These are phyloP conservation scores for Mucor irregularis DNA, from an alignment of 371 early-diverging fungal species.

Conservation along the genomic window DNA sequence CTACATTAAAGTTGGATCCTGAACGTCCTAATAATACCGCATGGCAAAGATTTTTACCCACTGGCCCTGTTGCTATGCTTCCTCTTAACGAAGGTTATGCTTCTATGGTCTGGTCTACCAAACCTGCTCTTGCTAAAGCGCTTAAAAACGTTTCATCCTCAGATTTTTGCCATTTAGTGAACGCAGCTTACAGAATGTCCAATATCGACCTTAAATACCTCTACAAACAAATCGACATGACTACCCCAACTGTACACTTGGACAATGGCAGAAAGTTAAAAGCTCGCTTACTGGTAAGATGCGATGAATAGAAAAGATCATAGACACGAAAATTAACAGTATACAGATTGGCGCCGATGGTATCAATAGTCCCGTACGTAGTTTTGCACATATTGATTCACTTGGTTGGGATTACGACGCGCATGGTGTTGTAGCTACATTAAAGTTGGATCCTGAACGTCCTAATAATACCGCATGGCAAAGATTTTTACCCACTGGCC, in stretches of 20 bases:
- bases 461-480: slow-evolving; percentile 85
- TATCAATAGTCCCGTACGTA: slow-evolving; percentile 83
- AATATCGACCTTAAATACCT: slow-evolving; percentile 76
- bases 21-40: slow-evolving; percentile 65
- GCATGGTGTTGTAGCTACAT: slow-evolving; percentile 88
- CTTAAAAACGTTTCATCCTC: slow-evolving; percentile 61
- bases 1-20: slow-evolving; percentile 67
- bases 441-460: slow-evolving; percentile 48
- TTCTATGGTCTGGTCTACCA: slow-evolving; percentile 78
- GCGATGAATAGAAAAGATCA: neutral
- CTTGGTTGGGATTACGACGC: slow-evolving; percentile 89
- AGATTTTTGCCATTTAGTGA: slow-evolving; percentile 74
- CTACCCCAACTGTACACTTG: slow-evolving; percentile 51
- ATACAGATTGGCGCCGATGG: slow-evolving; percentile 90
- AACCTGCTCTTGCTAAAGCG: slow-evolving; percentile 61
- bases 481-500: slow-evolving; percentile 93
- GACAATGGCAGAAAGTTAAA: slow-evolving; percentile 55
- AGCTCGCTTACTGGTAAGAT: slow-evolving; percentile 58
- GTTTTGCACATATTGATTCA: slow-evolving; percentile 79
- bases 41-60: slow-evolving; percentile 94
- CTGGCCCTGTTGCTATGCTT: slow-evolving; percentile 91
- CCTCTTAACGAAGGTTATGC: slow-evolving; percentile 59
- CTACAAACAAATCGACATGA: neutral
- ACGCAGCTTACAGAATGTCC: slow-evolving; percentile 78
- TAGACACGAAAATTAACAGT: neutral